A percentile compares a stretch with the other conserved stretches of the same genome.
These are phyloP conservation scores for Lentinula sp. DNA, from an alignment of 768 basidiomycete genomes.

Conservation along the genomic window DNA sequence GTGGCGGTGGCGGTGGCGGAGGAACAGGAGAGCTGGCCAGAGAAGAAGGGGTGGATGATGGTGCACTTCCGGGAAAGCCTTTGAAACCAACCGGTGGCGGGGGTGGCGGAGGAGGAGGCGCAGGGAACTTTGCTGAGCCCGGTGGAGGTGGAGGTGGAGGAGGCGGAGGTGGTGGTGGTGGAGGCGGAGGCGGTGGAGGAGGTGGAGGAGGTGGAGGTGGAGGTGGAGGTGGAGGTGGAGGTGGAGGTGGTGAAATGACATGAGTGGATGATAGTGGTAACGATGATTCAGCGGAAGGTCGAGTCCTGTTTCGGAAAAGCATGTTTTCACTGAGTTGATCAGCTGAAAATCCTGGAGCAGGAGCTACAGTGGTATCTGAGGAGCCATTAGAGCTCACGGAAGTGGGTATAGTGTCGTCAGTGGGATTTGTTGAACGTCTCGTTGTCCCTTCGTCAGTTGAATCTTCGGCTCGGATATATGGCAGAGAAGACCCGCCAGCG, in stretches of 20 bases:
- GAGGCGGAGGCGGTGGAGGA: neutral
- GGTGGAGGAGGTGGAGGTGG: slow-evolving; percentile 5
- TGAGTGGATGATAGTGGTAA: slow-evolving; percentile 20
- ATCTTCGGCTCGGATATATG: neutral
- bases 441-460: slow-evolving; percentile 33
- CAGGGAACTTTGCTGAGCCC: slow-evolving; percentile 16
- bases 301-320: slow-evolving; percentile 37
- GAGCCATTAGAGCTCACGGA: slow-evolving; percentile 45
- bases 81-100: slow-evolving; percentile 30
- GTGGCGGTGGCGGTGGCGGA: slow-evolving; percentile 26
- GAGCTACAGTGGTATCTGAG: slow-evolving; percentile 26
- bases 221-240: slow-evolving; percentile 9
- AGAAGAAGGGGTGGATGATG: slow-evolving; percentile 9
- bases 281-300: slow-evolving; percentile 23
- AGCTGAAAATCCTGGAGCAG: slow-evolving; percentile 43
- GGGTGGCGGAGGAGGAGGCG: slow-evolving; percentile 30
- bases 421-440: slow-evolving; percentile 29
- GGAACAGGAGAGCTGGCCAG: slow-evolving; percentile 17
- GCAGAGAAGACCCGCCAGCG: neutral
- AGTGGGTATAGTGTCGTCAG: slow-evolving; percentile 43
- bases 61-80: slow-evolving; percentile 14
- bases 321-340: slow-evolving; percentile 62
- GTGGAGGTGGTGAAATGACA: slow-evolving; percentile 20
- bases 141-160: slow-evolving; percentile 11
- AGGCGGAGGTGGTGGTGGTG: slow-evolving; percentile 29